These are phyloP conservation scores for Penicillium nucicola DNA, from an alignment of 495 filamentous ascomycete species.

Conservation along the genomic window DNA sequence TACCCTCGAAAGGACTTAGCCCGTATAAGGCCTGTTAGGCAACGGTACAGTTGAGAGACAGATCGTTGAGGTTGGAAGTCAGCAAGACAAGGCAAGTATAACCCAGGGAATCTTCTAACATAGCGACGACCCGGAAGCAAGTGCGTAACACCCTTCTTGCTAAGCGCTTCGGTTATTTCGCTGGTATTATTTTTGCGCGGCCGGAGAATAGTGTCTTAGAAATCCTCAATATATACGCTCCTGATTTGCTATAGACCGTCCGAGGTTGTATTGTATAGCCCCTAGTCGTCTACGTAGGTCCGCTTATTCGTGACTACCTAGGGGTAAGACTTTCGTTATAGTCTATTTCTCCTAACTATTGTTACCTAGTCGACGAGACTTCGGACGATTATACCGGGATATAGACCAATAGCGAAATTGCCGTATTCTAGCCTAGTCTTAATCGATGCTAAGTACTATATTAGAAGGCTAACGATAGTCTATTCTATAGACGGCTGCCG, in stretches of 20 bases:
- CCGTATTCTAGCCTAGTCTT: background rate
- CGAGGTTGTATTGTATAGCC: conserved; percentile 2
- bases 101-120: too few relatives aligned
- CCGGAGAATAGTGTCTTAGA: too few relatives aligned
- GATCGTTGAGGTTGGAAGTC: too few relatives aligned
- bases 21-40: too few relatives aligned
- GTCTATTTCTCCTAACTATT: background rate
- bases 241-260: too few relatives aligned
- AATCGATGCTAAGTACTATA: background rate
- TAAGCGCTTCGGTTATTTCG: background rate
- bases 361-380: background rate
- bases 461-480: background rate
- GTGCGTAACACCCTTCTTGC: too few relatives aligned
- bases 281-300: background rate
- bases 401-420: conserved; percentile 7
- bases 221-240: background rate
- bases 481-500: background rate
- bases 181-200: background rate
- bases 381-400: background rate
- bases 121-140: too few relatives aligned
- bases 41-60: too few relatives aligned
- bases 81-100: too few relatives aligned
- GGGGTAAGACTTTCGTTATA: conserved; percentile 1
- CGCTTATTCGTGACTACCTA: background rate
- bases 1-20: too few relatives aligned